These are phyloP conservation scores for Marsdenia floribunda DNA, from an alignment of 257 asterid genomes.

Conservation along the genomic window DNA sequence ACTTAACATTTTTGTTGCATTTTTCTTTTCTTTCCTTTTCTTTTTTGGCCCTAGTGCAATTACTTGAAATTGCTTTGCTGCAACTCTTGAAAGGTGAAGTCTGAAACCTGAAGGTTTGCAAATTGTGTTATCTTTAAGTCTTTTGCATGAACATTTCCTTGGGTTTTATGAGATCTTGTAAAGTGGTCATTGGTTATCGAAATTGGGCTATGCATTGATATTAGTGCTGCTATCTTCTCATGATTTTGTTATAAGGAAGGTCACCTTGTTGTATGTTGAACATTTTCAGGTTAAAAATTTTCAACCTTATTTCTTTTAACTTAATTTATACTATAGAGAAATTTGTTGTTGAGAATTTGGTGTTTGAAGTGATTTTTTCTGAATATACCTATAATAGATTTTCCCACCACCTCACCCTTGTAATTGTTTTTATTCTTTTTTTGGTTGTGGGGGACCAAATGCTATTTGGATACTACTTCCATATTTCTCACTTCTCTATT, in stretches of 20 bases:
- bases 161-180: neutral
- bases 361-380: neutral
- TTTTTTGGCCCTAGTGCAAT: neutral
- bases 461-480: neutral
- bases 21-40: too few species aligned
- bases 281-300: neutral
- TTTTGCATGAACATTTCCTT: neutral
- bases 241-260: neutral
- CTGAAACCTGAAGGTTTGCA: neutral
- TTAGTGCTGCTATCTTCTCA: neutral
- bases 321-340: too few species aligned
- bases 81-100: neutral
- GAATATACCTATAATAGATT: neutral
- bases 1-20: too few species aligned
- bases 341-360: neutral
- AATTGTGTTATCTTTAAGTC: neutral
- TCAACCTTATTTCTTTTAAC: neutral
- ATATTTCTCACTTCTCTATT: conserved; percentile 10
- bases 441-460: neutral
- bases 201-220: neutral
- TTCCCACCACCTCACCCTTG: neutral
- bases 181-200: neutral
- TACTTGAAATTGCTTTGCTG: neutral
- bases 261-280: neutral
- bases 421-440: neutral